Evolutionary conservation across 169 alveolate species (phyloP).

Genomic region (Babesia ovata): DNA sequence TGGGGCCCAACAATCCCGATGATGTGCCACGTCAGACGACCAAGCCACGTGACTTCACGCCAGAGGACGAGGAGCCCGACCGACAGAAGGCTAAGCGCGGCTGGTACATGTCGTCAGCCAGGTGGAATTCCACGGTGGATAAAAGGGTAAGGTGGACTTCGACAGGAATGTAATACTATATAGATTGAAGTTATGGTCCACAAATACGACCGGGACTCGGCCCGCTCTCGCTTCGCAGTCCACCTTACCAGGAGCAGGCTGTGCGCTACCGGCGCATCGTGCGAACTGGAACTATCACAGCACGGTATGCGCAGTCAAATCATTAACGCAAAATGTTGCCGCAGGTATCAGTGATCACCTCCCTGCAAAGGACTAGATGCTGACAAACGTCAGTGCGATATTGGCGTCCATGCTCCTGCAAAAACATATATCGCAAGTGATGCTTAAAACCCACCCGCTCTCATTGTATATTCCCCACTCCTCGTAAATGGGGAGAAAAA

Average conservation of each 20-base stretch:
- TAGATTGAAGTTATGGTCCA: neutral
- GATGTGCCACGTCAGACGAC: conserved; percentile 4
- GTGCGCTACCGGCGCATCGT: neutral
- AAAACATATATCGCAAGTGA: neutral
- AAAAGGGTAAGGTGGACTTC: conserved; percentile 2
- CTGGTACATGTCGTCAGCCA: conserved; percentile 8
- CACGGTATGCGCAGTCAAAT: neutral
- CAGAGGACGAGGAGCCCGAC: neutral
- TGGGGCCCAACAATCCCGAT: neutral
- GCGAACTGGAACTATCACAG: conserved; percentile 1
- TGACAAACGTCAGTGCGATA: conserved; percentile 38
- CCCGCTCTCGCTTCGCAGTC: neutral
- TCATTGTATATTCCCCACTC: conserved; percentile 61
- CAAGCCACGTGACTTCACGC: neutral
- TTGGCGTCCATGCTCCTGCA: conserved; percentile 32
- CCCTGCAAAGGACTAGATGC: conserved; percentile 4
- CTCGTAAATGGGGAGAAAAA: conserved; percentile 53
- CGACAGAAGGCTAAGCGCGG: neutral
- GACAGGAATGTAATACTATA: neutral
- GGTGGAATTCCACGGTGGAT: conserved; percentile 32
- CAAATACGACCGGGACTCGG: neutral
- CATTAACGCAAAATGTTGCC: neutral
- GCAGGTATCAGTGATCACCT: conserved; percentile 6
- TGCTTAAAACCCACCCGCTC: conserved; percentile 6
- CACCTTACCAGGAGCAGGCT: conserved; percentile 14